Percentiles rank a stretch among this genome's conserved stretches.
Evolutionary conservation across 139 green algal species (phyloP).

Genomic region (Pseudopediastrum boryanum): DNA sequence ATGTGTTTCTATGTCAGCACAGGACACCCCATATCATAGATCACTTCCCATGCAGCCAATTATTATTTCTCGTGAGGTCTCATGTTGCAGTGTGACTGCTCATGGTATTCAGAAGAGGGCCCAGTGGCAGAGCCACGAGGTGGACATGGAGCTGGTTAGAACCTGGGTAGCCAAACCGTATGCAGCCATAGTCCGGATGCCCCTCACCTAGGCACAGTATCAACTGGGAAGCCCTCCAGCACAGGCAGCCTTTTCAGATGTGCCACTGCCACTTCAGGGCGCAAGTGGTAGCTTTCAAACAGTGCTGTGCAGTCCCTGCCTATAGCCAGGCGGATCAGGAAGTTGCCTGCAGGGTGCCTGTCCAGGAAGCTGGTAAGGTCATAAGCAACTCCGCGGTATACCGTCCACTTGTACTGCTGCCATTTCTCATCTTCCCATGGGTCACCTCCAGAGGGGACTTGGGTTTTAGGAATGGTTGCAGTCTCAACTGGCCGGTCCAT

Average conservation of each 20-base stretch:
- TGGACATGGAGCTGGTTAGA: too few species aligned
- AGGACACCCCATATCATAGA: too few species aligned
- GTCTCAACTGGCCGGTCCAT: too few species aligned
- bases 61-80: too few species aligned
- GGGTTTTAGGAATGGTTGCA: too few species aligned
- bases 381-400: constrained; percentile 69
- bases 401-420: constrained; percentile 60
- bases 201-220: constrained; percentile 67
- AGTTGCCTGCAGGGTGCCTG: constrained; percentile 68
- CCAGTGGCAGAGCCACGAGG: too few species aligned
- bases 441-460: constrained; percentile 27
- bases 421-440: constrained; percentile 75
- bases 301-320: constrained; percentile 81
- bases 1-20: too few species aligned
- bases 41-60: too few species aligned
- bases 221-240: constrained; percentile 79
- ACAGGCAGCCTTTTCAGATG: constrained; percentile 69
- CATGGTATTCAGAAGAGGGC: too few species aligned
- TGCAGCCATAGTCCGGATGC: too few species aligned
- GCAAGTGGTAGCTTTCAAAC: constrained; percentile 86
- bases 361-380: constrained; percentile 68
- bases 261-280: constrained; percentile 62
- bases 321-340: constrained; percentile 84
- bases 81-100: too few species aligned
- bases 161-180: too few species aligned